A percentile compares a stretch with the other conserved stretches of the same genome.
These are phyloP conservation scores for Diaporthe sp. DNA, from an alignment of 2,329 filamentous ascomycete species.

Conservation along the genomic window DNA sequence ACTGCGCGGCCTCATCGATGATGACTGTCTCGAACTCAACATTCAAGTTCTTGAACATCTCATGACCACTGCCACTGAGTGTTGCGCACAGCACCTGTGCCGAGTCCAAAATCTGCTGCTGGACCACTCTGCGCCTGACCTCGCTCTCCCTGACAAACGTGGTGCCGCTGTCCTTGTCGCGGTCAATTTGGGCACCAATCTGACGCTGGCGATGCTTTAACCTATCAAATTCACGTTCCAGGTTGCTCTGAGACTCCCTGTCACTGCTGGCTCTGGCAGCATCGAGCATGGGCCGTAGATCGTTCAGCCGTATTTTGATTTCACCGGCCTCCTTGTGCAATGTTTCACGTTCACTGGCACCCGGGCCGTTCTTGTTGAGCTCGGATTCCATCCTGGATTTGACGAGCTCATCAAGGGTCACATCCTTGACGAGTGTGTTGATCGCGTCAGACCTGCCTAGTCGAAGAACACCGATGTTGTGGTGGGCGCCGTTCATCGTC, in stretches of 20 bases:
- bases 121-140: conserved; percentile 84
- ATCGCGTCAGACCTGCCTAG: conserved; percentile 93
- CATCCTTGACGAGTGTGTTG: conserved; percentile 88
- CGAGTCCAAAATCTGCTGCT: conserved; percentile 91
- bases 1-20: conserved; percentile 98
- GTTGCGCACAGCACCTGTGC: conserved; percentile 96
- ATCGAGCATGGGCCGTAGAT: conserved; percentile 80
- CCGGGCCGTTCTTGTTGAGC: conserved; percentile 67
- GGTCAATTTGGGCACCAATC: conserved; percentile 88
- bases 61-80: conserved; percentile 94
- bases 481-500: conserved; percentile 78
- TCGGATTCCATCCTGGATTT: conserved; percentile 77
- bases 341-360: conserved; percentile 69
- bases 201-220: conserved; percentile 81
- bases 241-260: conserved; percentile 60
- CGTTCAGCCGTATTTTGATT: conserved; percentile 81
- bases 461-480: conserved; percentile 89
- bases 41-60: conserved; percentile 94
- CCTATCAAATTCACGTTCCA: conserved; percentile 84
- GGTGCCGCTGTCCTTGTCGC: conserved; percentile 87
- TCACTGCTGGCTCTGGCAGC: conserved; percentile 71
- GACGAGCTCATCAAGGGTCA: conserved; percentile 94
- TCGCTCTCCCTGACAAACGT: conserved; percentile 87
- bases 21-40: conserved; percentile 99
- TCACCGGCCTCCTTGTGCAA: conserved; percentile 75